Conservation (phyloP, 1,139 yeast genomes). For the Wickerhamomyces sp. region DNA sequence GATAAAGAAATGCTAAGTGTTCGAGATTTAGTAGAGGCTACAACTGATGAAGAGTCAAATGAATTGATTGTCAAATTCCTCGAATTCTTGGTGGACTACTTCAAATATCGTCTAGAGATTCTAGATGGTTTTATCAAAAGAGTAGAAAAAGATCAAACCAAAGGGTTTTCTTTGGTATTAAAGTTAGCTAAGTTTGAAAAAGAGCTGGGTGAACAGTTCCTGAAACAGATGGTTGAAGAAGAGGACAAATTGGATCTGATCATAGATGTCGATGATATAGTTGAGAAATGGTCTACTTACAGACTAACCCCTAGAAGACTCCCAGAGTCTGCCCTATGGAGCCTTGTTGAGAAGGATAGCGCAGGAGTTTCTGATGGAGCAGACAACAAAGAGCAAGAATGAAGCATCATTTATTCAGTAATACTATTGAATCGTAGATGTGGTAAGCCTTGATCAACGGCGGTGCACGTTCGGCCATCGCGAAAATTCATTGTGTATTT, state of each 20-base stretch:
- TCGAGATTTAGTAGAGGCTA: constrained; percentile 10
- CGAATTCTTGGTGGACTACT: constrained; percentile 19
- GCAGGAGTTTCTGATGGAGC: neutral
- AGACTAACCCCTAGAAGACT: constrained; percentile 18
- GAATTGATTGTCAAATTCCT: constrained; percentile 17
- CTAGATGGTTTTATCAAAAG: constrained; percentile 9
- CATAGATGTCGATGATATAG: constrained; percentile 22
- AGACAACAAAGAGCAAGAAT: neutral
- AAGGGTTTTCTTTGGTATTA: constrained; percentile 8
- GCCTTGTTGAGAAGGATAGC: constrained; percentile 1
- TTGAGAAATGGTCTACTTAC: constrained; percentile 26
- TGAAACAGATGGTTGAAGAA: constrained; percentile 4
- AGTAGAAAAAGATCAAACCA: constrained; percentile 2
- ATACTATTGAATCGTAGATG: no score
- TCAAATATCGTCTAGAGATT: constrained; percentile 7
- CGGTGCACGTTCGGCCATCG: no score
- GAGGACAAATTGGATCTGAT: constrained; percentile 21
- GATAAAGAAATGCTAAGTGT: constrained; percentile 10
- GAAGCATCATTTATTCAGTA: neutral
- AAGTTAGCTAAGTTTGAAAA: constrained; percentile 17
- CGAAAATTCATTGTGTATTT: no score
- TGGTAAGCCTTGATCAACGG: no score
- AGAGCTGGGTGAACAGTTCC: constrained; percentile 8
- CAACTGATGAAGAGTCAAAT: constrained; percentile 19
- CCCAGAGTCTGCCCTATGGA: neutral